Base-by-base conservation (phyloP, 108 stramenopile species). In the Pseudonitzschia pungens region DNA sequence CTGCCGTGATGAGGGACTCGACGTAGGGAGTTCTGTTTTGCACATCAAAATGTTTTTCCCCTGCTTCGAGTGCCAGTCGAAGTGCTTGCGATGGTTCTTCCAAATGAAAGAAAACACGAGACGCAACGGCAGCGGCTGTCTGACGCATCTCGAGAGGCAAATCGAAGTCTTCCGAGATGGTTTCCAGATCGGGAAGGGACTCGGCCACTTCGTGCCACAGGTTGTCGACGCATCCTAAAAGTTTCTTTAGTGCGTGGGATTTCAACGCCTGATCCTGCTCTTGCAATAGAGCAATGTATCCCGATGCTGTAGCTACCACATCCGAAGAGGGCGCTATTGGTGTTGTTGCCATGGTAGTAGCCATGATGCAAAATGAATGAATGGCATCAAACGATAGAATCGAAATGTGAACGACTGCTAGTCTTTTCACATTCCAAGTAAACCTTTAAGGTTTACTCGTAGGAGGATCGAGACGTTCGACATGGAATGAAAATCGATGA, bases 61-160 rank as follows among this genome's bases (percentile, higher is more conserved):
- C 95, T 44, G 86, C 86, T n/a, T 89, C 90, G 57, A 96, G 70
- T 31, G 95, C 86, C 67, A 99, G 84, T 10, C 97, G 88, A 48
- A 99, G 77, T 11, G 99, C 96, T 55, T 99, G 97, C 24, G 84
- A 76, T 62, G 98, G 98, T 80, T 99, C 98, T 74, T 99, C 96
- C 45, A 99, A 80, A 73, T 99, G 98, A 69, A 96, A 99, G 69
- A 96, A 99, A 62, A 96, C 94, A 45, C 96, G 92, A 36, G 90
- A 89, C 0, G 98, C 97, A 3, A 99, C 85, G 9, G 96, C 93
- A 36, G 97, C 95, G 26, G 98, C 97, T 15, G 82, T 79, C 45
- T 88, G 89, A 62, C 93, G 86, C 10, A 79, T 65, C 51, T 56
- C 70, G 67, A 72, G 22, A 9, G 72, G 74, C 33, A 72, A 29